Evolutionary conservation across 2,329 filamentous ascomycete genomes (phyloP).

Genomic region (Botrytis porri): DNA sequence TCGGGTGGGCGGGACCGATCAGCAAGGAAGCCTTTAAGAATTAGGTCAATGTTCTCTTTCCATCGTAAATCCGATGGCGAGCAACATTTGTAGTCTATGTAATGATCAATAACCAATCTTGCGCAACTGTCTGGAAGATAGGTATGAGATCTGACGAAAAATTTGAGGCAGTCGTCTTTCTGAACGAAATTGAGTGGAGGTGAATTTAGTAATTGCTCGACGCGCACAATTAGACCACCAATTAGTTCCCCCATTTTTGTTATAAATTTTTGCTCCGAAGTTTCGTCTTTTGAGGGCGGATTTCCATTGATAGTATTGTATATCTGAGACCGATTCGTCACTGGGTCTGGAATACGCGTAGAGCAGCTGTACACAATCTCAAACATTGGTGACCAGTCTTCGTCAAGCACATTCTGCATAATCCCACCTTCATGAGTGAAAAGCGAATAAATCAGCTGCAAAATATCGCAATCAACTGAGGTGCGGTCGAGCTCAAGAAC

Average conservation of each 20-base stretch:
- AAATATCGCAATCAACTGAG: conserved; percentile 37
- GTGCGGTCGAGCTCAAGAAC: conserved; percentile 41
- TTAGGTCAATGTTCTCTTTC: conserved; percentile 59
- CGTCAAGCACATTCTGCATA: conserved; percentile 57
- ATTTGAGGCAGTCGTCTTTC: conserved; percentile 62
- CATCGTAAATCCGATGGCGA: conserved; percentile 68
- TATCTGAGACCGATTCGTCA: conserved; percentile 27
- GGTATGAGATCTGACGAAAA: conserved; percentile 60
- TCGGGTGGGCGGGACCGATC: conserved; percentile 58
- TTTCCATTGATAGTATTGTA: conserved; percentile 22
- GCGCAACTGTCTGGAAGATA: conserved; percentile 64
- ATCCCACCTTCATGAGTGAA: conserved; percentile 54
- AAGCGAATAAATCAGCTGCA: conserved; percentile 48
- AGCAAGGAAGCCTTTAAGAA: conserved; percentile 62
- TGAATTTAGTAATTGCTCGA: conserved; percentile 39
- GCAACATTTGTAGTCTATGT: conserved; percentile 66
- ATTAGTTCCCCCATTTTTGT: conserved; percentile 34
- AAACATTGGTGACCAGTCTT: conserved; percentile 63
- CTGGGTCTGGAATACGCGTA: conserved; percentile 30
- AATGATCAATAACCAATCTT: conserved; percentile 63
- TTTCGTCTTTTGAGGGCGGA: conserved; percentile 26
- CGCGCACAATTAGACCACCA: conserved; percentile 34
- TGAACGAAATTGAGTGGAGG: conserved; percentile 56
- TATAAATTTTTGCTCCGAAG: conserved; percentile 26
- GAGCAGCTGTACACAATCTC: conserved; percentile 57